Conservation (phyloP, 23 red algal genomes). For the Cyanidiococcus yangmingshanensis region DNA sequence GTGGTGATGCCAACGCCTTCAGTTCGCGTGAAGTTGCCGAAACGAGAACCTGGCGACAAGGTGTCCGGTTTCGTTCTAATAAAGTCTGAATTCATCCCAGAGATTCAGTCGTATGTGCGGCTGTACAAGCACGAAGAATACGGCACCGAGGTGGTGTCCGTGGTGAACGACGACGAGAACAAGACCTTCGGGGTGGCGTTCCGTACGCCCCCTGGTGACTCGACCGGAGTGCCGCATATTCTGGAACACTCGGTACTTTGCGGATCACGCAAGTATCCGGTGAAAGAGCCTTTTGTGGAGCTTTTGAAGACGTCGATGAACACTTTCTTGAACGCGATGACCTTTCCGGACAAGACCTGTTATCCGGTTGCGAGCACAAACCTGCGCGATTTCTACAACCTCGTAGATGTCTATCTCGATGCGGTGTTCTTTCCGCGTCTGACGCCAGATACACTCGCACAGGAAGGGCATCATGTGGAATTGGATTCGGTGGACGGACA, state of each 20-base stretch:
- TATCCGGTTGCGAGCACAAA: constrained; percentile 94
- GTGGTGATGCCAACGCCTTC: neutral
- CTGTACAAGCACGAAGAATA: constrained; percentile 56
- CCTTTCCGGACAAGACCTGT: constrained; percentile 82
- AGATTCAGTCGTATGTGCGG: constrained; percentile 54
- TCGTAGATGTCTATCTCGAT: constrained; percentile 94
- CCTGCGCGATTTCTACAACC: constrained; percentile 91
- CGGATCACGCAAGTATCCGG: constrained; percentile 87
- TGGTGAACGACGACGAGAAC: constrained; percentile 83
- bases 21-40: constrained; percentile 11
- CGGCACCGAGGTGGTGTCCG: constrained; percentile 66
- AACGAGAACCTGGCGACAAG: constrained; percentile 39
- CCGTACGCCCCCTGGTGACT: constrained; percentile 73
- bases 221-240: constrained; percentile 56
- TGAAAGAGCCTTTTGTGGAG: constrained; percentile 98
- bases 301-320: constrained; percentile 84
- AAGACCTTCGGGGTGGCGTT: constrained; percentile 91
- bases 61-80: constrained; percentile 46
- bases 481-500: constrained; percentile 24
- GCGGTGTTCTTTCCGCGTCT: constrained; percentile 87
- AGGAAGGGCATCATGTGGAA: constrained; percentile 85
- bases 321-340: constrained; percentile 94
- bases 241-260: constrained; percentile 92
- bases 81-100: constrained; percentile 58
- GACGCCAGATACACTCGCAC: constrained; percentile 84